Base-by-base conservation (phyloP, 306 rosid species). In the Vigna hirtella region DNA sequence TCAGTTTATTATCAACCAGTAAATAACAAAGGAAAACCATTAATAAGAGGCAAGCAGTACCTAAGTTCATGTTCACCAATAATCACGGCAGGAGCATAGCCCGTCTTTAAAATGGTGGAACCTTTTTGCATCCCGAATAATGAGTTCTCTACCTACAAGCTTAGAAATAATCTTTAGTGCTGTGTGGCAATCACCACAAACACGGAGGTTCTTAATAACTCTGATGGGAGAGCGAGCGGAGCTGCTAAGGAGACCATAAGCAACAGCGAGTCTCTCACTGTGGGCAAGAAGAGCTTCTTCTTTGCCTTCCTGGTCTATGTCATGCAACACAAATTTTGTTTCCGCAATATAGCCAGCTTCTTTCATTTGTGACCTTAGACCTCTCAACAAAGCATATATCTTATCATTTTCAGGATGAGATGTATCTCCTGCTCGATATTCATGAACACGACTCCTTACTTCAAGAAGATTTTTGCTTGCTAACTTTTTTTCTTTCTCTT, bases 241-340 rank as follows among this genome's bases (percentile, higher is more conserved):
- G 65, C 89, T 87, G 82, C 80, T 88, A 43, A 93, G 80, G 66
- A 92, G 91, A 72, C 93, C 96, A 87, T 92, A 74, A 28, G 87
- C 93, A 80, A 85, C 87, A 73, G 96, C 97, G 78, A 93, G 93
- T 77, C 93, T 90, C 89, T 93, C 97, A 72, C 97, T 93, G 63
- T 93, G 97, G 59, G 87, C 72, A 77, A 93, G 94, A 78, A 89
- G 88, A 24, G 94, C 96, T 48, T 93, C 97, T 76, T 90, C 89
- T 82, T 93, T 93, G 84, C 94, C 76, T 81, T 93, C 97, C 76
- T 86, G 92, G 79, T 93, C 97, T 53, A 93, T 86, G 81, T 93
- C 97, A 85, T 93, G 97, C 70, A 93, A 78, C 76, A 90, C 96
- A 80, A 92, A 92, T 82, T 92, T 86, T 30, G 92, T 87, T 83